These are phyloP conservation scores for Candida taoyuanica DNA, from an alignment of 805 yeast species.

Conservation along the genomic window DNA sequence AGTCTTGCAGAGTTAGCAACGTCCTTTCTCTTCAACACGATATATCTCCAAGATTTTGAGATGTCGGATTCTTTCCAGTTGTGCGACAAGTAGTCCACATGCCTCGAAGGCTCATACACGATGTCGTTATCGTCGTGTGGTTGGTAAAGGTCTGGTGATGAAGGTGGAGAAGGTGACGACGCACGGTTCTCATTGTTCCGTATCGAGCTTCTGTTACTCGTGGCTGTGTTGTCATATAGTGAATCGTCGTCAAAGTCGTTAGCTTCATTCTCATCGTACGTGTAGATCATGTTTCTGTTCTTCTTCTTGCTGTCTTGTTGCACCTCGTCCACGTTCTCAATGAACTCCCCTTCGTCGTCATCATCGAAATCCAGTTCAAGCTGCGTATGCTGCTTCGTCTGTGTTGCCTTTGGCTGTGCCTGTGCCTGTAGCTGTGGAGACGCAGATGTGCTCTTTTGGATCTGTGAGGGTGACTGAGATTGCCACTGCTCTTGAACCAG, in stretches of 20 bases:
- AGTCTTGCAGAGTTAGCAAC: conserved; percentile 77
- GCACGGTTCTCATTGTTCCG: conserved; percentile 40
- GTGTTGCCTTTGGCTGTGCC: not conserved
- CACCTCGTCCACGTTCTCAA: conserved; percentile 21
- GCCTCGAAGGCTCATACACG: conserved; percentile 75
- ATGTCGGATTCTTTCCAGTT: conserved; percentile 95
- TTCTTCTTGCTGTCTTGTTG: conserved; percentile 3
- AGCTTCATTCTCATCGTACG: conserved; percentile 17
- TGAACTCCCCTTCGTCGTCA: conserved; percentile 20
- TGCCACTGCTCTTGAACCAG: conserved; percentile 1
- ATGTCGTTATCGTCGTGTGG: conserved; percentile 82
- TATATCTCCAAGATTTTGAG: conserved; percentile 93
- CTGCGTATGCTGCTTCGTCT: not conserved
- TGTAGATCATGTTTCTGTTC: conserved; percentile 17
- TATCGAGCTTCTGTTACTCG: conserved; percentile 10
- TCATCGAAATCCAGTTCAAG: conserved; percentile 9
- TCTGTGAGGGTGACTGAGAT: not conserved
- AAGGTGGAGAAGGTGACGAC: conserved; percentile 34
- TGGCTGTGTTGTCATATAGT: conserved; percentile 15
- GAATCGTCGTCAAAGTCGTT: conserved; percentile 16
- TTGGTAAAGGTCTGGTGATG: conserved; percentile 20
- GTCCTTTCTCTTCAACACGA: conserved; percentile 75
- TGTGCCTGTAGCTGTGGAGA: too few species aligned
- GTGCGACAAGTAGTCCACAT: conserved; percentile 93
- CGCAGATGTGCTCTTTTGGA: not conserved